phyloP scores from a whole-genome alignment of 2,329 filamentous ascomycete species.

The Microcera coccophila region DNA sequence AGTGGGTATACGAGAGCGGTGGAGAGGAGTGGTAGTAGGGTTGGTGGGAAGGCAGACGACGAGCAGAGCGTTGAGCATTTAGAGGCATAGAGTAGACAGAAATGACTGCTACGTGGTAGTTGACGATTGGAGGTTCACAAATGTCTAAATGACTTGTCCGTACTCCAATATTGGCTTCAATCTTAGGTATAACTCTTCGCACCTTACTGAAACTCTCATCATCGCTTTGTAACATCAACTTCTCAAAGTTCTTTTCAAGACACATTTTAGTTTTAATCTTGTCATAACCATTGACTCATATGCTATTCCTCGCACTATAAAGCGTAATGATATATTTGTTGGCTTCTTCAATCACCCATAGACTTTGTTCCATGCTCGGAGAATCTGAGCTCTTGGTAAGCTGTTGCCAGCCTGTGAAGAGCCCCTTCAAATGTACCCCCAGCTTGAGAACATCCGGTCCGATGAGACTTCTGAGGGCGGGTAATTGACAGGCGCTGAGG shows the following conservation, averaged over 20 bases:
- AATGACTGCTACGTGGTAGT: too few species aligned
- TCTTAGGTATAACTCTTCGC: too few species aligned
- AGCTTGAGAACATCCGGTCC: conserved; percentile 36
- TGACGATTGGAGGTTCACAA: too few species aligned
- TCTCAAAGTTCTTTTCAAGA: too few species aligned
- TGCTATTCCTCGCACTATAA: too few species aligned
- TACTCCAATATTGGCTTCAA: too few species aligned
- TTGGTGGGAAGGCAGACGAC: conserved; percentile 17
- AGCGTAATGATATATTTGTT: conserved; percentile 39
- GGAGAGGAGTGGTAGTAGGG: conserved; percentile 13
- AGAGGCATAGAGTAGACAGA: conserved; percentile 19
- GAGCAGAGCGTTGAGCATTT: conserved; percentile 18
- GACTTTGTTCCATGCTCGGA: conserved; percentile 45
- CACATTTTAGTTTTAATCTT: too few species aligned
- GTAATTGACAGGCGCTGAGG: conserved; percentile 42
- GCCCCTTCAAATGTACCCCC: conserved; percentile 38
- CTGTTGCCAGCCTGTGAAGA: conserved; percentile 42
- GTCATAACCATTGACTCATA: neutral
- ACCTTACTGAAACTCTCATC: too few species aligned
- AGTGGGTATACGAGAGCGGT: too few species aligned
- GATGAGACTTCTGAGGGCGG: conserved; percentile 36
- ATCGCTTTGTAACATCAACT: too few species aligned
- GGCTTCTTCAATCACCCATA: conserved; percentile 43
- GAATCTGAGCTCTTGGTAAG: conserved; percentile 37
- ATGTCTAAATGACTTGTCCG: too few species aligned